Percentiles rank a stretch among this genome's conserved stretches.
phyloP scores from a whole-genome alignment of 768 basidiomycete species.

The Lactarius akahatsu region DNA sequence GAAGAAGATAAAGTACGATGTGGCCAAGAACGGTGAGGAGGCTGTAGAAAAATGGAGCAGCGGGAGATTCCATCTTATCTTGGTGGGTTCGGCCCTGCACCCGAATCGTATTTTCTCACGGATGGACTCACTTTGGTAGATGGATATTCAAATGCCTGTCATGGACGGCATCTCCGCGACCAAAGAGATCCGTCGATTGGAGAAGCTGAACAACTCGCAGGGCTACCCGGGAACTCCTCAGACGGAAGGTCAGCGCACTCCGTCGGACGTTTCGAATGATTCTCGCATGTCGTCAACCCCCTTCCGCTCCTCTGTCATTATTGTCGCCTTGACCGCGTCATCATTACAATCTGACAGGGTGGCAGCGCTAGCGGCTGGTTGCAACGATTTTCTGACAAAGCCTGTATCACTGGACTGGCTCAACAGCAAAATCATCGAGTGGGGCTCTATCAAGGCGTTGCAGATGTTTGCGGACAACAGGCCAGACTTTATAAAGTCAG shows the following conservation, averaged over 20 bases:
- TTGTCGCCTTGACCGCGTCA: conserved; percentile 97
- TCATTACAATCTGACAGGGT: conserved; percentile 94
- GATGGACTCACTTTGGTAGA: conserved; percentile 50
- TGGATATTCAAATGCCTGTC: conserved; percentile 99
- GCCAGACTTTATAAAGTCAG: conserved; percentile 54
- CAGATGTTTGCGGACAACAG: conserved; percentile 90
- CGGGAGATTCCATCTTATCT: conserved; percentile 91
- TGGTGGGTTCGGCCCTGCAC: conserved; percentile 54
- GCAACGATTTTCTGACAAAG: conserved; percentile 98
- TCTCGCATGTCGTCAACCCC: conserved; percentile 56
- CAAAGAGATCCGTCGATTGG: conserved; percentile 87
- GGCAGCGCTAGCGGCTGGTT: conserved; percentile 95
- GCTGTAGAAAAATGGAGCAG: conserved; percentile 94
- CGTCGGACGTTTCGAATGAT: conserved; percentile 53
- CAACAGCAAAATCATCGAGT: conserved; percentile 97
- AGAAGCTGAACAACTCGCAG: conserved; percentile 62
- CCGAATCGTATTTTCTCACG: conserved; percentile 7
- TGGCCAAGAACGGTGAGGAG: conserved; percentile 93
- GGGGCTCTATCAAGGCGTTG: conserved; percentile 95
- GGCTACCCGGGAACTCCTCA: conserved; percentile 70
- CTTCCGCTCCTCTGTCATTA: conserved; percentile 92
- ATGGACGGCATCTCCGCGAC: conserved; percentile 99
- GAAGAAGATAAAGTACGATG: conserved; percentile 92
- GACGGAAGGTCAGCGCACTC: conserved; percentile 52
- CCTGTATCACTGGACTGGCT: conserved; percentile 95